Percentiles rank a stretch among this genome's conserved stretches.
Conservation (phyloP, 2,329 filamentous ascomycete genomes). For the Pseudogymnoascus sp. region DNA sequence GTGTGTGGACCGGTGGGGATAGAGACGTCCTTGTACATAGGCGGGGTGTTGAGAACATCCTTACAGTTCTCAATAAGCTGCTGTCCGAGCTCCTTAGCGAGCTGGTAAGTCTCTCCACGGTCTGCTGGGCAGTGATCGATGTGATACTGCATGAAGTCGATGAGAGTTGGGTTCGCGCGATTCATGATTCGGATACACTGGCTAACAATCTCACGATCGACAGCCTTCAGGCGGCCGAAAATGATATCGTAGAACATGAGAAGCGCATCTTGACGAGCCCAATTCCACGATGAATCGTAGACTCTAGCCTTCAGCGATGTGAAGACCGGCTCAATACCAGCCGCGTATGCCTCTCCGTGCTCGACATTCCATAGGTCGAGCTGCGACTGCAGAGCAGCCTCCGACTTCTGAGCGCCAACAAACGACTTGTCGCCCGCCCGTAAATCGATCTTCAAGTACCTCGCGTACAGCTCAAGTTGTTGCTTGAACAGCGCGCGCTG, state of each 20-base stretch:
- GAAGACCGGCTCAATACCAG: conserved; percentile 91
- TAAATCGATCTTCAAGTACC: conserved; percentile 95
- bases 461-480: conserved; percentile 87
- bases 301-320: conserved; percentile 88
- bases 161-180: conserved; percentile 86
- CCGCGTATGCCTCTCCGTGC: conserved; percentile 92
- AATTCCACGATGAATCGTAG: conserved; percentile 99
- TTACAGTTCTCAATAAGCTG: conserved; percentile 97
- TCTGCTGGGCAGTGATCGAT: conserved; percentile 98
- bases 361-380: conserved; percentile 92
- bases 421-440: conserved; percentile 94
- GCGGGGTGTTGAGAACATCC: conserved; percentile 75
- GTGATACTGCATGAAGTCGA: conserved; percentile 99
- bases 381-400: conserved; percentile 83
- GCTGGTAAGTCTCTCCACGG: conserved; percentile 91
- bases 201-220: conserved; percentile 97
- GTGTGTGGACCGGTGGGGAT: conserved; percentile 88
- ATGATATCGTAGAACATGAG: conserved; percentile 99
- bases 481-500: conserved; percentile 96
- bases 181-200: conserved; percentile 99
- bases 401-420: conserved; percentile 75
- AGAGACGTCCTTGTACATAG: conserved; percentile 93
- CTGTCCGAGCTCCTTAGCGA: conserved; percentile 90
- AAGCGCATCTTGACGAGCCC: conserved; percentile 93
- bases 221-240: conserved; percentile 84